These are phyloP conservation scores for Thelephora terrestris DNA, from an alignment of 1,284 basidiomycete genomes.

Conservation along the genomic window DNA sequence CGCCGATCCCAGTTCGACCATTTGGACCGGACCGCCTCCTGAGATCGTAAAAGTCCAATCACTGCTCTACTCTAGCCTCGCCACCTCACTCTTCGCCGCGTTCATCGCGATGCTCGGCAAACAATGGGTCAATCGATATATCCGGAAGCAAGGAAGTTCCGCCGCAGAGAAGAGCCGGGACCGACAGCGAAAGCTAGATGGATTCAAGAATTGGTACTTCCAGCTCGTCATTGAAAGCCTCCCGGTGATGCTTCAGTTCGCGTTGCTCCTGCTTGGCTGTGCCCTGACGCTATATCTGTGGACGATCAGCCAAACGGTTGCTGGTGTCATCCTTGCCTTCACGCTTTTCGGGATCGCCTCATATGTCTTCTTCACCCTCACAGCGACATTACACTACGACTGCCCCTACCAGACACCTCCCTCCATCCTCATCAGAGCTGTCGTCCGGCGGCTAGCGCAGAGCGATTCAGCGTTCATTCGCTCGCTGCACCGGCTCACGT, in stretches of 20 bases:
- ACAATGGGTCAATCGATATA: constrained; percentile 2
- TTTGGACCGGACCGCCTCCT: neutral
- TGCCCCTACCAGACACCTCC: too few species aligned
- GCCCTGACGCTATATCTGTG: too few species aligned
- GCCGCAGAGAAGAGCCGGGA: neutral
- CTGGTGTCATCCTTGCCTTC: too few species aligned
- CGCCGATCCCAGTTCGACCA: neutral
- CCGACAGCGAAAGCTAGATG: constrained; percentile 2
- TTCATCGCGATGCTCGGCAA: constrained; percentile 3
- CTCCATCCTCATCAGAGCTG: too few species aligned
- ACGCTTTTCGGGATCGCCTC: too few species aligned
- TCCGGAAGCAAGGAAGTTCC: neutral
- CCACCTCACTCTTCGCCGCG: constrained; percentile 1
- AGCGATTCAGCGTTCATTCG: too few species aligned
- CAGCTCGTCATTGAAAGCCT: neutral
- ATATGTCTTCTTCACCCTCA: too few species aligned
- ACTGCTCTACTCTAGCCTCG: constrained; percentile 1
- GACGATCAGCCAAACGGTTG: too few species aligned
- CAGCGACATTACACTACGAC: too few species aligned
- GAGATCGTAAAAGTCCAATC: neutral
- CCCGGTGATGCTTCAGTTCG: neutral
- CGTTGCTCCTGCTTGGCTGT: too few species aligned
- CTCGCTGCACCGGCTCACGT: neutral
- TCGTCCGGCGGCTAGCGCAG: too few species aligned
- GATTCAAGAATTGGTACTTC: constrained; percentile 1